Base-by-base conservation (phyloP, 1,284 basidiomycete species). In the Boletus sp. region DNA sequence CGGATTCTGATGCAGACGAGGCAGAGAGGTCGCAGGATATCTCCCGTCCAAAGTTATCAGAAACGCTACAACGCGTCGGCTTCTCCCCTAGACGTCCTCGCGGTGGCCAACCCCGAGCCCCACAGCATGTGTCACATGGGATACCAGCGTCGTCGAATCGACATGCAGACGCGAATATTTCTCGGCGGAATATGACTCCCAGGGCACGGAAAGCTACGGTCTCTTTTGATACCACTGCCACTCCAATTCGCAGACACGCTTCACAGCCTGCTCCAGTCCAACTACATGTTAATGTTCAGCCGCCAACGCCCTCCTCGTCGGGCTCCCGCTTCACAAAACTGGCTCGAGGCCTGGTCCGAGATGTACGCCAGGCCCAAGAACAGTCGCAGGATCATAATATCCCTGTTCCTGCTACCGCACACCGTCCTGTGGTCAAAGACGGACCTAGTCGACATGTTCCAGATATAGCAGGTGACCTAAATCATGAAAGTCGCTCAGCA, bases 71-170 rank as follows among this genome's bases (percentile, higher is more conserved):
- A 24, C 81, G 81, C 31, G 80, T 85, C 39, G 80, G 83, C 0
- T 87, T 89, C 69, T 89, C 88, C 15, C 88, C 87, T 4, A 85
- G 85, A 66, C 81, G 88, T 13, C 89, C 87, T 0, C 81, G 85
- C 15, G 82, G 73, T 57, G 75, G 77, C 5, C 82, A 78, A 36
- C 63, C 67, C 15, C 66, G 65, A 57, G 49, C 45, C n/a, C 51
- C 62, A 8, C 68, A 68, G 47, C 63, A 63, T 18, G 53, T 43
- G 16, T 48, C 66, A 5, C 47, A 61, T 29, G 54, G 42, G 6
- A 33, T 54, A n/a, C 45, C 55, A 13, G 67, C 66, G 22, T 8
- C 56, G 7, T 63, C 59, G 1, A 67, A 57, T 12, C 57, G 64
- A 20, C 39, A 61, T 7, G 31, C 53, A 37, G 67, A 67, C 20